Base-by-base conservation (phyloP, 441 rosid genomes). In the Adansonia gregorii region DNA sequence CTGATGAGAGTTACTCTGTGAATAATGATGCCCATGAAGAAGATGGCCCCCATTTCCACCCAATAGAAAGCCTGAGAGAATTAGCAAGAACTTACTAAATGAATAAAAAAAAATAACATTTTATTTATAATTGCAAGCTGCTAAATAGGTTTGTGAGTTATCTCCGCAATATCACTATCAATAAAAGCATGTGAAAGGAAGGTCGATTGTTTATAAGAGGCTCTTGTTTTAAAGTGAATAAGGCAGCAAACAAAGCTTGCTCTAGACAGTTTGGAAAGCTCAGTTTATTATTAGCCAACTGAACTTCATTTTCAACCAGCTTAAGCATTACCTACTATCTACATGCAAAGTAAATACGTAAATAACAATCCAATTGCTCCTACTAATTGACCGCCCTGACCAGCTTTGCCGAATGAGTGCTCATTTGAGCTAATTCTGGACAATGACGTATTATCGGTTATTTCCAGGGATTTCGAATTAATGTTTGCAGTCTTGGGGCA, bases 1-100 rank as follows among this genome's bases (percentile, higher is more conserved):
- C 41, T 58, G 78, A 76, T 85, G 83, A 45, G 88, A 76, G 82
- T 82, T 86, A 43, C 81, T 81, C 93, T 89, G 83, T 14, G 85
- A 22, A 79, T 78, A 86, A 61, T 72, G 83, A 82, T 83, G 83
- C 81, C 85, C 86, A 45, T 85, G 81, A 73, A 78, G 77, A 77
- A 83, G 72, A 69, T 81, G 74, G 82, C 79, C 85, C 74, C 85
- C 87, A 77, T 80, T 84, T 65, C 78, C 78, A 58, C 81, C 74
- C 74, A 86, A 83, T 75, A 88, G 86, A 82, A 86, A 89, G 74
- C 74, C 94, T 88, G 88, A 76, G 59, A 75, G 78, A 35, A 35
- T 35, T 43, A 77, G 48, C 67, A 76, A 72, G 66, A 59, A 67
- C 74, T 45, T 73, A 74, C 59, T 54, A 49, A 66, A 71, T 58